These are phyloP conservation scores for Phytophthora aleatoria DNA, from an alignment of 352 stramenopile species.

Conservation along the genomic window DNA sequence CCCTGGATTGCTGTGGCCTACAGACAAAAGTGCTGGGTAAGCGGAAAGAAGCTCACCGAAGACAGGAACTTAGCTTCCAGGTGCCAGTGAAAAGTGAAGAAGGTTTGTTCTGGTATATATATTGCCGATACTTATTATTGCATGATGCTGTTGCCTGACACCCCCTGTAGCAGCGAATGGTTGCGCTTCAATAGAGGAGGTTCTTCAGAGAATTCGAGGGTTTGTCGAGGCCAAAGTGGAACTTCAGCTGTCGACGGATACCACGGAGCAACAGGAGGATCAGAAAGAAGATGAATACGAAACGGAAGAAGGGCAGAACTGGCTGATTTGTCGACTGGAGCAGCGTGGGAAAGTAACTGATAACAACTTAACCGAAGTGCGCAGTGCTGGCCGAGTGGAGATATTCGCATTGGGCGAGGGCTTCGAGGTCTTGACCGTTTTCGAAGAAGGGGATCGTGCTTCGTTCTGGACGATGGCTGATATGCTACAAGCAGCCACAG, in stretches of 20 bases:
- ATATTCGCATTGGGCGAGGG: constrained; percentile 23
- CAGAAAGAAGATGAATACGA: constrained; percentile 3
- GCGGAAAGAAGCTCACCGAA: constrained; percentile 74
- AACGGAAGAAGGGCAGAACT: constrained; percentile 4
- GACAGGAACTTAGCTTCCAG: constrained; percentile 58
- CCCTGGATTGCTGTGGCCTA: constrained; percentile 6
- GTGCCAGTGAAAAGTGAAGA: constrained; percentile 34
- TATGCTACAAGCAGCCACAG: constrained; percentile 57
- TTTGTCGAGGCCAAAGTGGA: constrained; percentile 32
- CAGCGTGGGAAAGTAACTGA: constrained; percentile 14
- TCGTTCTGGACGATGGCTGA: constrained; percentile 72
- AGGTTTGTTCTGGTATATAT: constrained; percentile 18
- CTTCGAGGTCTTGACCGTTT: constrained; percentile 53
- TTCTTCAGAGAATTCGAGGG: constrained; percentile 49
- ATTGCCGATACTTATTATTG: background rate
- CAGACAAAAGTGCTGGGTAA: constrained; percentile 84
- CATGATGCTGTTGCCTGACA: background rate
- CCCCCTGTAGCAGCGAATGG: constrained; percentile 23
- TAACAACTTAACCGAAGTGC: constrained; percentile 4
- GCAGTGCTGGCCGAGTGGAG: constrained; percentile 41
- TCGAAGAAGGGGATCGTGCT: constrained; percentile 55
- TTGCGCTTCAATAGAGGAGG: constrained; percentile 48
- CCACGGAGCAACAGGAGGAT: constrained; percentile 11
- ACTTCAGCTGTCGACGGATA: constrained; percentile 26
- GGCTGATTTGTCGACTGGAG: constrained; percentile 26